phyloP scores from a whole-genome alignment of 2,329 filamentous ascomycete genomes.

The Penicillium psychrosexuale region DNA sequence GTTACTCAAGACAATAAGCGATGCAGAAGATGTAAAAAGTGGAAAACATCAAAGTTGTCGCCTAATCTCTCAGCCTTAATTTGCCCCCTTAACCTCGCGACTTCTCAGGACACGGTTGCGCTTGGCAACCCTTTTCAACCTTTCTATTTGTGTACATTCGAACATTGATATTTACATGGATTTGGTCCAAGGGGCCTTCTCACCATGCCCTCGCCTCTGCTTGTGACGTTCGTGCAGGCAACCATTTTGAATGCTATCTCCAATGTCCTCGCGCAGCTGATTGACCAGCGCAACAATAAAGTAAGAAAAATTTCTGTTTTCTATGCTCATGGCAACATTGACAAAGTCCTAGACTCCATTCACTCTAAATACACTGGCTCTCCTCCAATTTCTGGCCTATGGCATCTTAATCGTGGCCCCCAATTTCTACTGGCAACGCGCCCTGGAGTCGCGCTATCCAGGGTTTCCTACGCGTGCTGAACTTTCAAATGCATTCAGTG shows the following conservation, averaged over 20 bases:
- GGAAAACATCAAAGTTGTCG: background rate
- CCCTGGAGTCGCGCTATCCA: constrained; percentile 71
- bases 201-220: constrained; percentile 30
- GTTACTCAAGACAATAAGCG: background rate
- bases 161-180: constrained; percentile 9
- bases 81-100: background rate
- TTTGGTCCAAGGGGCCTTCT: background rate
- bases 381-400: constrained; percentile 76
- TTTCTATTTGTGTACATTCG: background rate
- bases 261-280: constrained; percentile 39
- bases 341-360: constrained; percentile 52
- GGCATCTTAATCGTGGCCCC: constrained; percentile 70
- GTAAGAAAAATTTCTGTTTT: constrained; percentile 19
- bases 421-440: constrained; percentile 84
- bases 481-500: constrained; percentile 14
- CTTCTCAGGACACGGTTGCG: constrained; percentile 25
- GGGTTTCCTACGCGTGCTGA: constrained; percentile 50
- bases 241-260: constrained; percentile 39
- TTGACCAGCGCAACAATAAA: constrained; percentile 36
- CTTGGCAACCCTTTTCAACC: constrained; percentile 11
- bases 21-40: background rate
- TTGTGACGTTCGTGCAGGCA: constrained; percentile 37
- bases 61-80: constrained; percentile 2
- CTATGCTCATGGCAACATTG: background rate
- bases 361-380: constrained; percentile 61